Percentiles rank a stretch among this genome's conserved stretches.
Conservation (phyloP, 371 early-diverging fungal genomes). For the Nematocida major region DNA sequence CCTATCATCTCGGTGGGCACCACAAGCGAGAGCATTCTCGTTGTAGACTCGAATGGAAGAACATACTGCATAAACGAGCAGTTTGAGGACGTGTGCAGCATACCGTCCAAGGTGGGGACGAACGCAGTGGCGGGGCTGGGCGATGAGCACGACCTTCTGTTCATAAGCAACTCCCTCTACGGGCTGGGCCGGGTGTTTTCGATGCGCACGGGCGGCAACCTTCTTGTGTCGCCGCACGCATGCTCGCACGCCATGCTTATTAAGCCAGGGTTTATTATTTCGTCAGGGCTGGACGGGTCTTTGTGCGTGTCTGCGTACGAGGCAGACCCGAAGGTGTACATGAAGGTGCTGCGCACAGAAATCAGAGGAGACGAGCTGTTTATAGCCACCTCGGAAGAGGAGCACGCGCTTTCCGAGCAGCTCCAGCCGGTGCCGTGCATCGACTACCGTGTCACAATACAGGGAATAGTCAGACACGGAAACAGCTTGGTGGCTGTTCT, state of each 20-base stretch:
- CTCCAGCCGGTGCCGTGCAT: background rate
- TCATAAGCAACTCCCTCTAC: slow-evolving; percentile 50
- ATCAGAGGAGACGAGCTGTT: slow-evolving; percentile 29
- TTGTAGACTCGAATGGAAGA: slow-evolving; percentile 41
- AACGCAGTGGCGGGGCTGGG: slow-evolving; percentile 24
- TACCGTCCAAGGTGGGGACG: slow-evolving; percentile 44
- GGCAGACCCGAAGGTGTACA: slow-evolving; percentile 47
- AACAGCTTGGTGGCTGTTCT: slow-evolving; percentile 25
- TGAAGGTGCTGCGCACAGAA: slow-evolving; percentile 44
- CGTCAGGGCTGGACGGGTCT: slow-evolving; percentile 47
- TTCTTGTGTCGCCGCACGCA: slow-evolving; percentile 44
- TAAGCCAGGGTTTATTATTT: slow-evolving; percentile 25
- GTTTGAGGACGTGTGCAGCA: slow-evolving; percentile 7
- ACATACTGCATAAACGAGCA: background rate
- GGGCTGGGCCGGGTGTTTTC: slow-evolving; percentile 34
- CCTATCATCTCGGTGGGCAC: slow-evolving; percentile 22
- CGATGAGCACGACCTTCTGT: slow-evolving; percentile 10
- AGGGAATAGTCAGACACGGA: slow-evolving; percentile 21
- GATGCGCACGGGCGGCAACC: background rate
- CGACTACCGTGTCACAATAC: slow-evolving; percentile 18
- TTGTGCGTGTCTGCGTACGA: slow-evolving; percentile 44
- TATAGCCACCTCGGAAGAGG: slow-evolving; percentile 43
- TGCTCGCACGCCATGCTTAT: slow-evolving; percentile 33
- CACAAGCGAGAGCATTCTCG: slow-evolving; percentile 19
- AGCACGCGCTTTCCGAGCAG: slow-evolving; percentile 36